These are phyloP conservation scores for Rhododendron kiyosumense DNA, from an alignment of 148 eudicot species.

Conservation along the genomic window DNA sequence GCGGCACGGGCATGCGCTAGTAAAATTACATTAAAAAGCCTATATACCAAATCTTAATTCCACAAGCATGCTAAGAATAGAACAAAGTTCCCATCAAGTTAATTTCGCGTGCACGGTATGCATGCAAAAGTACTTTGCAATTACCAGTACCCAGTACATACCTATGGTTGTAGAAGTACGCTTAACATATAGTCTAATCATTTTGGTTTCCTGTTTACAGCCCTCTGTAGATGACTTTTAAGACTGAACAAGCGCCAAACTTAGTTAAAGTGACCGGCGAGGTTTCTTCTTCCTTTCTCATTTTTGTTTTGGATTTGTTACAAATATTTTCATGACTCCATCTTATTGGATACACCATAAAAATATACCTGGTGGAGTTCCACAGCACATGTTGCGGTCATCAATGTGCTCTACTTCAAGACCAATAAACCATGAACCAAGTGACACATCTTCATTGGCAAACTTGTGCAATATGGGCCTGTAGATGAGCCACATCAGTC, in stretches of 20 bases:
- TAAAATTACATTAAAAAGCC: not conserved
- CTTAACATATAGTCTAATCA: not conserved
- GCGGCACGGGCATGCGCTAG: no score
- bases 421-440: slow-evolving; percentile 93
- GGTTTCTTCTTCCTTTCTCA: not conserved
- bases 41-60: not conserved
- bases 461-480: slow-evolving; percentile 85
- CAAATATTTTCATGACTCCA: not conserved
- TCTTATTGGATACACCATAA: not conserved
- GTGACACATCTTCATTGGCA: slow-evolving; percentile 94
- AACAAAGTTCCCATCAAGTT: not conserved
- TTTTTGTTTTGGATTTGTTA: not conserved
- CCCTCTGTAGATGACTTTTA: not conserved
- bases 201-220: not conserved
- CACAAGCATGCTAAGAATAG: not conserved
- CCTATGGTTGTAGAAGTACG: not conserved
- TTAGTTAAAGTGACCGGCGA: not conserved
- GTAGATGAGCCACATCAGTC: slow-evolving; percentile 10
- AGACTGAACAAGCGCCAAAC: not conserved
- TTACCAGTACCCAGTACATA: not conserved
- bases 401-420: slow-evolving; percentile 92
- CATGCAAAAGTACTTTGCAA: not conserved
- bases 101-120: not conserved
- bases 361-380: slow-evolving; percentile 86
- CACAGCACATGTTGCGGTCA: slow-evolving; percentile 90